Percentiles rank a stretch among this genome's conserved stretches.
Evolutionary conservation across 352 stramenopile species (phyloP).

Genomic region (Phytopythium oedochilum): DNA sequence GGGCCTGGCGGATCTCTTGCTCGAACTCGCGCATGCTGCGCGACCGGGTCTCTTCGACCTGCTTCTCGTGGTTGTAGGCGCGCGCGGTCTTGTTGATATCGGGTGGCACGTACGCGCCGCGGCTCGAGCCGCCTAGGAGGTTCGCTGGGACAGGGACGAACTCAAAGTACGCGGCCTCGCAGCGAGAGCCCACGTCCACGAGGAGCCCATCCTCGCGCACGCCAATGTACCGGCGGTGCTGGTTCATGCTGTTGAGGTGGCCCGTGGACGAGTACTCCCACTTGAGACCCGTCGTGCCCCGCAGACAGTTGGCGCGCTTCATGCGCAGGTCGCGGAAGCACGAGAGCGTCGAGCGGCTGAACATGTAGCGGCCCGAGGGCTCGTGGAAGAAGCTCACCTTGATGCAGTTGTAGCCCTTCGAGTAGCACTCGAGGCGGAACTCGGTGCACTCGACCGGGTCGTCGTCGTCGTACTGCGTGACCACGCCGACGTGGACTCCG

Average conservation of each 20-base stretch:
- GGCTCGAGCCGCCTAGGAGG: background rate
- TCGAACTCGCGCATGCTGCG: conserved; percentile 58
- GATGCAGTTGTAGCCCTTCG: conserved; percentile 76
- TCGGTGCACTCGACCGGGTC: conserved; percentile 33
- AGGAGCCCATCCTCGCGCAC: conserved; percentile 52
- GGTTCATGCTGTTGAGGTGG: conserved; percentile 77
- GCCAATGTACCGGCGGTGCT: conserved; percentile 72
- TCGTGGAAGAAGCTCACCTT: conserved; percentile 74
- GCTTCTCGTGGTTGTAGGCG: conserved; percentile 48
- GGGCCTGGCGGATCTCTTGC: conserved; percentile 17
- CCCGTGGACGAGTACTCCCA: conserved; percentile 68
- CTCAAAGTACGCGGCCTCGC: conserved; percentile 57
- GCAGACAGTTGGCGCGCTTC: conserved; percentile 59
- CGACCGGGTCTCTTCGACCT: conserved; percentile 41
- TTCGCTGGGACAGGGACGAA: conserved; percentile 33
- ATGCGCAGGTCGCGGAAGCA: conserved; percentile 73
- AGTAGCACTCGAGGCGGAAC: conserved; percentile 59
- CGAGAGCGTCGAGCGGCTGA: conserved; percentile 65
- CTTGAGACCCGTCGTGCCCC: conserved; percentile 49
- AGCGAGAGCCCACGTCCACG: conserved; percentile 67
- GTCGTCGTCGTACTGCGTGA: conserved; percentile 28
- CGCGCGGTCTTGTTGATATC: conserved; percentile 46
- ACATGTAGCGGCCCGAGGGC: conserved; percentile 57
- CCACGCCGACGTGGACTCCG: conserved; percentile 38
- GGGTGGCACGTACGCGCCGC: conserved; percentile 26